A percentile compares a stretch with the other conserved stretches of the same genome.
These are phyloP conservation scores for Fusarium ramigenum DNA, from an alignment of 2,329 filamentous ascomycete genomes.

Conservation along the genomic window DNA sequence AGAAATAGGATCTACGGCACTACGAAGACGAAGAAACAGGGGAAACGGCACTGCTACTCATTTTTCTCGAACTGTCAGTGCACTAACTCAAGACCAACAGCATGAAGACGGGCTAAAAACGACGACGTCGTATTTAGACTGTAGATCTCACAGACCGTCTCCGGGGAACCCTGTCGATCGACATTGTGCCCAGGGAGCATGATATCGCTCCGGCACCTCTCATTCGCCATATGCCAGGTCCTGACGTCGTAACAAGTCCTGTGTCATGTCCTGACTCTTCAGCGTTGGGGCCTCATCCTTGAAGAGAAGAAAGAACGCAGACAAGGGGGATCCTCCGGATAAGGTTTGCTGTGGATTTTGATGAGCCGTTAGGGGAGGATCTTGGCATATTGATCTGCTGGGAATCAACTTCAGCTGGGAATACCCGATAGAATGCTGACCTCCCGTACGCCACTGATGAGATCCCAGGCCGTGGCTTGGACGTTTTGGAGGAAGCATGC, in stretches of 20 bases:
- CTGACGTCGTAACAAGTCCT: neutral
- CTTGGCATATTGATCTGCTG: neutral
- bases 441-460: neutral
- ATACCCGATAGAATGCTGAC: neutral
- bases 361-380: neutral
- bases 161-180: slow-evolving; percentile 14
- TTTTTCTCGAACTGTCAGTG: neutral
- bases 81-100: slow-evolving; percentile 2
- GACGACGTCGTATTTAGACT: neutral
- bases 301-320: neutral
- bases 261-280: neutral
- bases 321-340: neutral
- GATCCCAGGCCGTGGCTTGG: neutral
- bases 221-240: neutral
- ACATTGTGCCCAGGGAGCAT: neutral
- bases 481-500: neutral
- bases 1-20: neutral
- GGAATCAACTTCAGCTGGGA: neutral
- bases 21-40: neutral
- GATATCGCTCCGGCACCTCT: neutral
- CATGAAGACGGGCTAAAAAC: neutral
- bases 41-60: neutral
- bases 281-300: neutral
- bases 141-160: slow-evolving; percentile 13
- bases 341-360: neutral